phyloP scores from a whole-genome alignment of 2,329 filamentous ascomycete species.

The Beauveria australis region DNA sequence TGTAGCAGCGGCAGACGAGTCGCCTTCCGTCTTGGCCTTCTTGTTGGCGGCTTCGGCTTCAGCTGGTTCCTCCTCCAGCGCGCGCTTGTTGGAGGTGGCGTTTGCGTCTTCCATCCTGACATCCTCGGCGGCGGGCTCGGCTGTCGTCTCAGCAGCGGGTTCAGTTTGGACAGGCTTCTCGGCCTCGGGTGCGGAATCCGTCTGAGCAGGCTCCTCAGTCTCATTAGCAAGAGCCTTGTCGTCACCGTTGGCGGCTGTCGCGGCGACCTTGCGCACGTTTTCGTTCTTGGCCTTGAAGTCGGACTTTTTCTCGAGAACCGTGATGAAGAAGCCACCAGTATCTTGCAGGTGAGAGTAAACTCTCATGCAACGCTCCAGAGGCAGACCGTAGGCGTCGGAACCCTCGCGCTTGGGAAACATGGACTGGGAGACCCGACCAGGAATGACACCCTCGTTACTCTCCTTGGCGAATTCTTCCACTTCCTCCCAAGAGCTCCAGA shows the following conservation, averaged over 20 bases:
- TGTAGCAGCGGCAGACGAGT: conserved; percentile 14
- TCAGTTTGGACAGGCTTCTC: conserved; percentile 18
- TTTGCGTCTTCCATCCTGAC: conserved; percentile 22
- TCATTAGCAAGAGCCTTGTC: conserved; percentile 18
- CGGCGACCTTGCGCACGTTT: conserved; percentile 37
- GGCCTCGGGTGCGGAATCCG: conserved; percentile 19
- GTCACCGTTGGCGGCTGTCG: conserved; percentile 2
- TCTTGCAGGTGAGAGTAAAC: conserved; percentile 94
- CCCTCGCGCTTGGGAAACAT: conserved; percentile 69
- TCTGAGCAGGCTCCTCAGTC: conserved; percentile 23
- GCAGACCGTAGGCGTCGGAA: conserved; percentile 53
- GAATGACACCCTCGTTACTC: conserved; percentile 42
- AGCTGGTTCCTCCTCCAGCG: conserved; percentile 24
- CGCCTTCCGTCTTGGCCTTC: conserved; percentile 36
- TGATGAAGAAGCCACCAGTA: conserved; percentile 96
- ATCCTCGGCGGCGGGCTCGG: conserved; percentile 21
- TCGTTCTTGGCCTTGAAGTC: conserved; percentile 77
- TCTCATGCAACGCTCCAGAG: conserved; percentile 83
- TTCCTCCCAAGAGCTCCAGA: conserved; percentile 77
- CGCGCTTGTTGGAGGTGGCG: conserved; percentile 24
- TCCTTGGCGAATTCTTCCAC: conserved; percentile 62
- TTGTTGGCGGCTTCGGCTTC: conserved; percentile 36
- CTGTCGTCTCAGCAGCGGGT: conserved; percentile 12
- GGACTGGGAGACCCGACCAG: conserved; percentile 63
- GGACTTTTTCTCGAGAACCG: conserved; percentile 81